Conservation (phyloP, 2,329 filamentous ascomycete species). For the Fusarium albosuccineum region DNA sequence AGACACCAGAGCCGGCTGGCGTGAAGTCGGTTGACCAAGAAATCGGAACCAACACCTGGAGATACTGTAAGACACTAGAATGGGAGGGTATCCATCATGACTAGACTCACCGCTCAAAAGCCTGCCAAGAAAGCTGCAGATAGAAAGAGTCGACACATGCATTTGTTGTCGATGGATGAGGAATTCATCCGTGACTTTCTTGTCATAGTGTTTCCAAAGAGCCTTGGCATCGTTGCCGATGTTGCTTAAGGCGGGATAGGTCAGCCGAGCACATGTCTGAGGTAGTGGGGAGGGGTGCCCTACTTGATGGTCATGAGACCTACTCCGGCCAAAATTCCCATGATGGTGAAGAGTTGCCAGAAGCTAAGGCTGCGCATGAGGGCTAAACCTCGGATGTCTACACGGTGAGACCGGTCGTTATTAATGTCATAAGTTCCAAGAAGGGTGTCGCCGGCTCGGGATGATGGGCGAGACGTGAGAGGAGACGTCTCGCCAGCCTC, state of each 20-base stretch:
- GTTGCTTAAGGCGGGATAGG: slow-evolving; percentile 70
- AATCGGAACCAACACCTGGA: slow-evolving; percentile 87
- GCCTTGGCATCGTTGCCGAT: slow-evolving; percentile 92
- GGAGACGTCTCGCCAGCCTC: slow-evolving; percentile 82
- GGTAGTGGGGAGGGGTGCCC: slow-evolving; percentile 48
- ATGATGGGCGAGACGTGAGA: slow-evolving; percentile 76
- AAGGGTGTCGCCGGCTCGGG: slow-evolving; percentile 63
- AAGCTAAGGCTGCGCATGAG: slow-evolving; percentile 82
- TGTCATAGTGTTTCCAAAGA: slow-evolving; percentile 88
- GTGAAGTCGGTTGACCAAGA: slow-evolving; percentile 83
- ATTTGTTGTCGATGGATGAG: slow-evolving; percentile 86
- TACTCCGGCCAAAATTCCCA: slow-evolving; percentile 92
- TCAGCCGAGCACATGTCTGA: slow-evolving; percentile 23
- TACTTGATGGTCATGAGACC: slow-evolving; percentile 99
- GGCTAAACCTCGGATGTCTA: slow-evolving; percentile 90
- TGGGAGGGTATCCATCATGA: not conserved
- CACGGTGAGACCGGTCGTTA: slow-evolving; percentile 79
- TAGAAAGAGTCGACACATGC: slow-evolving; percentile 94
- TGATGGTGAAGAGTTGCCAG: slow-evolving; percentile 89
- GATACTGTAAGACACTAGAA: slow-evolving; percentile 29
- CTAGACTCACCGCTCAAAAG: slow-evolving; percentile 75
- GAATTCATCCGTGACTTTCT: slow-evolving; percentile 77
- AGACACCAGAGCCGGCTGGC: slow-evolving; percentile 94
- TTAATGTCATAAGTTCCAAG: slow-evolving; percentile 73
- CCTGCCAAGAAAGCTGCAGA: slow-evolving; percentile 87